Conservation (phyloP, 2,329 filamentous ascomycete genomes). For the Scortechinia acanthostroma region DNA sequence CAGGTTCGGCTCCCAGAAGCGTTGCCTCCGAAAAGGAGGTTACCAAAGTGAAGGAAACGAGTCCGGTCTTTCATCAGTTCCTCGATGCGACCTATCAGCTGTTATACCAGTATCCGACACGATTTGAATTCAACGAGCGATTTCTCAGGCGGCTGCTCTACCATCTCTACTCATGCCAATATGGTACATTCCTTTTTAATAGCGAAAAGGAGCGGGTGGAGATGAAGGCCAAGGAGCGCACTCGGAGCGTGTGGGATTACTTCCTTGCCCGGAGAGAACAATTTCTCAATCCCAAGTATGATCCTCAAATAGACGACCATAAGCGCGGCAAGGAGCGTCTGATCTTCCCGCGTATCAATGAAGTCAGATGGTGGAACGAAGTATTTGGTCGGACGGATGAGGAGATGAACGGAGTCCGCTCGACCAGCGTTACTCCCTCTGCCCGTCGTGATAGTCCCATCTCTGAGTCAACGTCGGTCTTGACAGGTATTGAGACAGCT, state of each 20-base stretch:
- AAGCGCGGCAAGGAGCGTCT: slow-evolving; percentile 74
- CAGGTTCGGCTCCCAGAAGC: slow-evolving; percentile 17
- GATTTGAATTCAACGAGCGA: slow-evolving; percentile 94
- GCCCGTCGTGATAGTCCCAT: neutral
- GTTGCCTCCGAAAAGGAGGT: slow-evolving; percentile 49
- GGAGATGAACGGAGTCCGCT: slow-evolving; percentile 75
- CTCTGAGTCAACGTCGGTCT: neutral
- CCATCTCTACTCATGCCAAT: slow-evolving; percentile 91
- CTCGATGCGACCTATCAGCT: slow-evolving; percentile 90
- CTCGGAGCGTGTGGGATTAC: slow-evolving; percentile 90
- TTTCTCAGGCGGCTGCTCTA: slow-evolving; percentile 85
- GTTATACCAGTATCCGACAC: slow-evolving; percentile 73
- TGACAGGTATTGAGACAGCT: slow-evolving; percentile 1
- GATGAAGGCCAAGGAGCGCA: slow-evolving; percentile 60
- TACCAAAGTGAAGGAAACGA: slow-evolving; percentile 82
- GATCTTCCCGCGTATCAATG: slow-evolving; percentile 69
- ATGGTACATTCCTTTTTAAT: slow-evolving; percentile 93
- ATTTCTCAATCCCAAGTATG: slow-evolving; percentile 77
- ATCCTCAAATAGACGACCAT: slow-evolving; percentile 69
- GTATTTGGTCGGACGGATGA: slow-evolving; percentile 77
- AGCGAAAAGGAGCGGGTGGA: slow-evolving; percentile 82
- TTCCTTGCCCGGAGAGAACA: slow-evolving; percentile 75
- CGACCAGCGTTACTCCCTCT: neutral
- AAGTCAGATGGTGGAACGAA: slow-evolving; percentile 91
- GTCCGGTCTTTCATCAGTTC: slow-evolving; percentile 96